Conservation (phyloP, 2,329 filamentous ascomycete genomes). For the Ophiosphaerella korrae region DNA sequence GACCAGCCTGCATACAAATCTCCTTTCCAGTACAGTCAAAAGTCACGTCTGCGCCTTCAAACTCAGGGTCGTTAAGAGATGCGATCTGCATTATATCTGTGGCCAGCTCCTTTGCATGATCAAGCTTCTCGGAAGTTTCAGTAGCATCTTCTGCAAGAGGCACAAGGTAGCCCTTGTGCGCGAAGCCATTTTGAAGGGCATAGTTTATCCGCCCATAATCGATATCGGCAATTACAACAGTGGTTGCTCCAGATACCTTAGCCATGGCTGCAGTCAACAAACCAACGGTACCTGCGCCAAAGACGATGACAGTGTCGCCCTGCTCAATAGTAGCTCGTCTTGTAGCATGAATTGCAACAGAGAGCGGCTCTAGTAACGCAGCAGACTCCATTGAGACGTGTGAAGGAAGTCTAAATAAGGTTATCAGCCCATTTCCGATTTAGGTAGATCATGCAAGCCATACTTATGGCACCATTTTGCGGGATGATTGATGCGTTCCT, state of each 20-base stretch:
- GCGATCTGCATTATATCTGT: slow-evolving; percentile 44
- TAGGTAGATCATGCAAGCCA: slow-evolving; percentile 40
- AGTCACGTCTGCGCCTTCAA: slow-evolving; percentile 48
- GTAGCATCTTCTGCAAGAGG: slow-evolving; percentile 26
- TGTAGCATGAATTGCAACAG: slow-evolving; percentile 84
- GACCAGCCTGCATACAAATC: slow-evolving; percentile 50
- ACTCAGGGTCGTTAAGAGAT: slow-evolving; percentile 42
- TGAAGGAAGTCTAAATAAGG: slow-evolving; percentile 43
- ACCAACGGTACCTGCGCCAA: slow-evolving; percentile 75
- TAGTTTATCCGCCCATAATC: slow-evolving; percentile 49
- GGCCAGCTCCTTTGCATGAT: slow-evolving; percentile 43
- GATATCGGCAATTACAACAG: slow-evolving; percentile 49
- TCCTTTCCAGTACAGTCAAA: slow-evolving; percentile 52
- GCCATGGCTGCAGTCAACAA: slow-evolving; percentile 49
- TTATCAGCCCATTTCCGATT: slow-evolving; percentile 35
- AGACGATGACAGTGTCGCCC: slow-evolving; percentile 79
- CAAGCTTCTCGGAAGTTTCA: slow-evolving; percentile 41
- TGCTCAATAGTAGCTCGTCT: slow-evolving; percentile 74
- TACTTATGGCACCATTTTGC: slow-evolving; percentile 53
- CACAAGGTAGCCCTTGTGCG: slow-evolving; percentile 46
- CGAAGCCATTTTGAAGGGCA: slow-evolving; percentile 46
- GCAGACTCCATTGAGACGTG: slow-evolving; percentile 48
- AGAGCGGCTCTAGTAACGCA: slow-evolving; percentile 63
- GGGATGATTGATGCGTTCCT: slow-evolving; percentile 51
- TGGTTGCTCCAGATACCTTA: slow-evolving; percentile 48